Percentiles rank a stretch among this genome's conserved stretches.
These are phyloP conservation scores for Microcera coccophila DNA, from an alignment of 2,329 filamentous ascomycete species.

Conservation along the genomic window DNA sequence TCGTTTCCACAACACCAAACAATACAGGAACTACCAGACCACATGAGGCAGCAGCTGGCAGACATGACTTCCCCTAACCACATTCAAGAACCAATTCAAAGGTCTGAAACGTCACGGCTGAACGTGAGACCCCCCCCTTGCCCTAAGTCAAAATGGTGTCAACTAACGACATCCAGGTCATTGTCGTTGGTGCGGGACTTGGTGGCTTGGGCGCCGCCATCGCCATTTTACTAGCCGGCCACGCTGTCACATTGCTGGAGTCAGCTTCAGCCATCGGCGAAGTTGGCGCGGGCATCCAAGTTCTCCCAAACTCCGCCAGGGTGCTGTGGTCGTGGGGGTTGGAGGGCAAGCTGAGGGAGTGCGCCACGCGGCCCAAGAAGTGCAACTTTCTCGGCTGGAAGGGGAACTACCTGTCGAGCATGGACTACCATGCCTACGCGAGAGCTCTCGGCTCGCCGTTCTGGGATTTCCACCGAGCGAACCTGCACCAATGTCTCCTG, in stretches of 20 bases:
- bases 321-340: constrained; percentile 24
- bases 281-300: constrained; percentile 26
- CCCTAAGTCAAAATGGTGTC: not conserved
- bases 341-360: constrained; percentile 13
- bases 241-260: constrained; percentile 25
- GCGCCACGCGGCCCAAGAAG: constrained; percentile 21
- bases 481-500: constrained; percentile 43
- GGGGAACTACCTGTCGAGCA: constrained; percentile 21
- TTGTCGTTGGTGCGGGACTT: constrained; percentile 25
- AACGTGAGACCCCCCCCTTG: constrained; percentile 4
- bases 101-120: constrained; percentile 11
- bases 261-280: constrained; percentile 22
- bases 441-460: constrained; percentile 33
- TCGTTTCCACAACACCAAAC: too few relatives aligned
- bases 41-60: too few relatives aligned
- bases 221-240: constrained; percentile 20
- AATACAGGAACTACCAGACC: too few relatives aligned
- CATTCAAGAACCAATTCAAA: constrained; percentile 11
- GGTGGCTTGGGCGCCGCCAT: constrained; percentile 26
- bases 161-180: constrained; percentile 6
- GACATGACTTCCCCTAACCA: too few relatives aligned
- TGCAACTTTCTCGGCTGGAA: constrained; percentile 27
- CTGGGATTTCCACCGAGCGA: constrained; percentile 48
- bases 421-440: constrained; percentile 22
- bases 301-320: constrained; percentile 22